phyloP scores from a whole-genome alignment of 306 rosid genomes.

The Castanopsis chinensis region DNA sequence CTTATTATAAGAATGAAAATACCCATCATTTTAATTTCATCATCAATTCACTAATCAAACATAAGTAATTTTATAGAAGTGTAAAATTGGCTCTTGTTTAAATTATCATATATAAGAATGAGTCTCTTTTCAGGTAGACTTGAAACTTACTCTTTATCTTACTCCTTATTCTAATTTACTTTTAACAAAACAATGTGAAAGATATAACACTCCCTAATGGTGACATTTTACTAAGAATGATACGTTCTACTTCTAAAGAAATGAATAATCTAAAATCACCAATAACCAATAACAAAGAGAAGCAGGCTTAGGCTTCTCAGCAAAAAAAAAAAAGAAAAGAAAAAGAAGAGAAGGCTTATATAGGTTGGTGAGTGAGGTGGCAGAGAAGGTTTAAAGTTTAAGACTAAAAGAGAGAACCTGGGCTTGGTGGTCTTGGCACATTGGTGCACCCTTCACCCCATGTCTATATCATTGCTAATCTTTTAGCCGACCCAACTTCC shows the following conservation, averaged over 20 bases:
- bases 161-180: no score
- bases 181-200: no score
- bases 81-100: no score
- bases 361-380: conserved; percentile 21
- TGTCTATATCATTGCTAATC: conserved; percentile 59
- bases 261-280: neutral
- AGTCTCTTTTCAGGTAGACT: no score
- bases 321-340: neutral
- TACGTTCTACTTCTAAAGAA: neutral
- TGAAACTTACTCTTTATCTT: no score
- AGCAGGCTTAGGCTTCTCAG: neutral
- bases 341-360: neutral
- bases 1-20: no score
- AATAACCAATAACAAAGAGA: neutral
- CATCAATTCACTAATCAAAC: no score
- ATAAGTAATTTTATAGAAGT: no score
- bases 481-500: conserved; percentile 86
- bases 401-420: conserved; percentile 10
- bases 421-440: conserved; percentile 42
- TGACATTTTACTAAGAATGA: no score
- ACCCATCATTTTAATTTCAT: no score
- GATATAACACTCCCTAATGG: no score
- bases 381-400: conserved; percentile 19
- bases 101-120: no score
- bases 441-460: conserved; percentile 45